Evolutionary conservation across 2,329 filamentous ascomycete species (phyloP).

Genomic region (Endoconidiophora laricicola): DNA sequence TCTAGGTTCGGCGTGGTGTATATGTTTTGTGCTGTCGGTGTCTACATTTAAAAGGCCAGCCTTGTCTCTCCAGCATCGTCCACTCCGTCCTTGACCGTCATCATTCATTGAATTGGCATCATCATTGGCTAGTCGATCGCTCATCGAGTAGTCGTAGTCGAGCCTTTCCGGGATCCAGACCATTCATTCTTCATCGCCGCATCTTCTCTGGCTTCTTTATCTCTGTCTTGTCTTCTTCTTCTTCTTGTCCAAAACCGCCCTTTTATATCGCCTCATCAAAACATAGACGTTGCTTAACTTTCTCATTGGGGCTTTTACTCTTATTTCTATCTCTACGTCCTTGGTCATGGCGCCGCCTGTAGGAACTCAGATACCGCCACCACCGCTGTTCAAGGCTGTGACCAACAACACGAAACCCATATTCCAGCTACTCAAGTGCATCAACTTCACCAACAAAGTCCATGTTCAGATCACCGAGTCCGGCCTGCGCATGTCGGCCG

Average conservation of each 20-base stretch:
- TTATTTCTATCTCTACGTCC: not conserved
- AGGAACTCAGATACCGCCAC: slow-evolving; percentile 14
- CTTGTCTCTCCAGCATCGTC: not conserved
- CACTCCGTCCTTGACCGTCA: slow-evolving; percentile 11
- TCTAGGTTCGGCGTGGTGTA: slow-evolving; percentile 80
- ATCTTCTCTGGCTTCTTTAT: not conserved
- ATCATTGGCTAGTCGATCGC: slow-evolving; percentile 17
- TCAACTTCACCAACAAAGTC: slow-evolving; percentile 41
- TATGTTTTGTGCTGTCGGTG: slow-evolving; percentile 97
- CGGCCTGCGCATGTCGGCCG: slow-evolving; percentile 73
- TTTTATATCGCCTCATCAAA: not conserved
- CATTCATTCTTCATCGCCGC: not conserved
- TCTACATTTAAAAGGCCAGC: slow-evolving; percentile 56
- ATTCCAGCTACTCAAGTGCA: slow-evolving; percentile 43
- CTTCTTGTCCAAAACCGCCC: not conserved
- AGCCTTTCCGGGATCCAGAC: slow-evolving; percentile 12
- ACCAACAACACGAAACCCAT: slow-evolving; percentile 64
- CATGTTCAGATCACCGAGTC: slow-evolving; percentile 63
- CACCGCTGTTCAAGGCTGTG: slow-evolving; percentile 54
- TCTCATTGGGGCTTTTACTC: not conserved
- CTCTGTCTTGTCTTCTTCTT: slow-evolving; percentile 1
- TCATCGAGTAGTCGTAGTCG: slow-evolving; percentile 15
- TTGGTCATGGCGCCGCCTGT: not conserved
- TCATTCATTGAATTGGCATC: slow-evolving; percentile 18
- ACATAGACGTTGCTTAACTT: not conserved